Evolutionary conservation across 768 basidiomycete genomes (phyloP).

Genomic region (Agaricus sinodeliciosus): DNA sequence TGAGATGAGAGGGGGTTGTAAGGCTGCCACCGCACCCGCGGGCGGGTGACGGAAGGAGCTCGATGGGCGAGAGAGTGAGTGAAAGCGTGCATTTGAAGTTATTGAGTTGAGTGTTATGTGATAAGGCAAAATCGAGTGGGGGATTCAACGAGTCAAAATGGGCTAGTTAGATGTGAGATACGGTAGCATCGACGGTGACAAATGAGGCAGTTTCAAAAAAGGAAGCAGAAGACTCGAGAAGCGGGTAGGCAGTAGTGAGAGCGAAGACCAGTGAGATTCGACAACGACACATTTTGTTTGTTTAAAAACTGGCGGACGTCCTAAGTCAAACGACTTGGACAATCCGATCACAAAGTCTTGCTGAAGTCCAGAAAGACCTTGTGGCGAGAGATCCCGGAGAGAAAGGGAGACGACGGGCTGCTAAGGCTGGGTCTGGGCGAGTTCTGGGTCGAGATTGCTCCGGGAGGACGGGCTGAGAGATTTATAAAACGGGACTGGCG

Average conservation of each 20-base stretch:
- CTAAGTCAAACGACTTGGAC: slow-evolving; percentile 36
- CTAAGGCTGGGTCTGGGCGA: background rate
- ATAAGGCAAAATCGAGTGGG: slow-evolving; percentile 20
- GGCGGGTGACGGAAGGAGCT: slow-evolving; percentile 61
- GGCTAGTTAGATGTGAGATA: slow-evolving; percentile 25
- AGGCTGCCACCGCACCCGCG: slow-evolving; percentile 77
- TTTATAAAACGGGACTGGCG: slow-evolving; percentile 1
- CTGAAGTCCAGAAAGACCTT: slow-evolving; percentile 25
- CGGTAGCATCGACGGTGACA: slow-evolving; percentile 28
- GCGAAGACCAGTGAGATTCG: slow-evolving; percentile 11
- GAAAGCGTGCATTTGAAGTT: slow-evolving; percentile 32
- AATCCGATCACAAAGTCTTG: slow-evolving; percentile 33
- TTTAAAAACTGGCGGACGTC: slow-evolving; percentile 26
- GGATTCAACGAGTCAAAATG: slow-evolving; percentile 19
- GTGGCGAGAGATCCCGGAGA: slow-evolving; percentile 9
- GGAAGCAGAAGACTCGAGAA: slow-evolving; percentile 9
- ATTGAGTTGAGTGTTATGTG: slow-evolving; percentile 22
- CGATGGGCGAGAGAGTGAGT: slow-evolving; percentile 57
- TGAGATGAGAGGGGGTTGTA: slow-evolving; percentile 45
- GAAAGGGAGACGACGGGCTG: background rate
- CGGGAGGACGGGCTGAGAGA: background rate
- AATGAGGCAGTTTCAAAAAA: slow-evolving; percentile 15
- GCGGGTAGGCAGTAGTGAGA: slow-evolving; percentile 18
- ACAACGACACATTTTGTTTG: slow-evolving; percentile 34
- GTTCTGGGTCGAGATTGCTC: slow-evolving; percentile 5